Base-by-base conservation (phyloP, 2,329 filamentous ascomycete genomes). In the Chaetomium olivaceum region DNA sequence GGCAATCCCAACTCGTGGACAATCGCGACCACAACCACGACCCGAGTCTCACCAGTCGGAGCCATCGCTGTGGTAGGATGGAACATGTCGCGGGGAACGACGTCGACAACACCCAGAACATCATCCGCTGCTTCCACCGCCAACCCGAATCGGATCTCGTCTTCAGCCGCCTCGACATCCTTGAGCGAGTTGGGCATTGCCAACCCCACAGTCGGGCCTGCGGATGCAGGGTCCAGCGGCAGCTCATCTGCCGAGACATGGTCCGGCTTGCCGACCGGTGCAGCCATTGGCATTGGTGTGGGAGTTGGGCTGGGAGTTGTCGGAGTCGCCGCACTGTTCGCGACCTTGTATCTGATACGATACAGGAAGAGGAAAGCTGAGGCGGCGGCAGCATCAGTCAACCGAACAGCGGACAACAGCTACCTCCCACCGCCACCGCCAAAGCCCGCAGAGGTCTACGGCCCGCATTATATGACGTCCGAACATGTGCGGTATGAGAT, bases 41-140 rank as follows among this genome's bases (percentile, higher is more conserved):
- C 29, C 14, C n/a, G 58, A 21, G 19, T 12, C 21, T 61, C 58
- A 12, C 16, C 29, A n/a, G 58, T 61, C 14, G 48, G 58, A 5
- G 58, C 58, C 58, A 61, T 61, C 48, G 58, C 58, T 21, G 58
- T 61, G 48, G 58, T 61, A 31, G 58, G 58, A n/a, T 61, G 58
- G 58, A 52, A 39, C 29, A 61, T 61, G 7, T 46, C 58, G 14
- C 2, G 52, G 29, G 25, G 43, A 11, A 61, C 58, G 27, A 21
- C 58, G 46, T 39, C 33, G 33, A 39, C 33, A 39, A 39, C n/a
- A n/a, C n/a, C 33, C 33, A 19, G n/a, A 3, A 60, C 48, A 50
- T 51, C 58, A 29, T 5, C 58, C 14, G 19, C 39, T 3, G 4
- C 58, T 16, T 46, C 56, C 39, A 29, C 6, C 23, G 3, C 57